Conservation (phyloP, 2,329 filamentous ascomycete genomes). For the Monilinia vaccinii-corymbosi region DNA sequence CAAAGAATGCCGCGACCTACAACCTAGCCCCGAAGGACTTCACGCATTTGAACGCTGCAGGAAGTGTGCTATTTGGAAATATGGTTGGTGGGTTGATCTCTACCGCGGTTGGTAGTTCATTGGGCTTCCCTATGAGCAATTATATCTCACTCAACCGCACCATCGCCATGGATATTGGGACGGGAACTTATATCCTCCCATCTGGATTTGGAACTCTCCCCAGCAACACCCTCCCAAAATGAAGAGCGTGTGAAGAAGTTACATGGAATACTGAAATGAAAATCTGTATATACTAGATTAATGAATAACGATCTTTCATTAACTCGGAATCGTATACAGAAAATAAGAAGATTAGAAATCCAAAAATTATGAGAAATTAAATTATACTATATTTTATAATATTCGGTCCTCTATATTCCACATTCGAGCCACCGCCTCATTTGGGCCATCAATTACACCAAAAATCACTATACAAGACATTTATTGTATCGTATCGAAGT, state of each 20-base stretch:
- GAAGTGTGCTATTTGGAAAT: constrained; percentile 37
- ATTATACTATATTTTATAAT: too few relatives aligned
- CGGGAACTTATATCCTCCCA: neutral
- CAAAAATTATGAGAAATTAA: too few relatives aligned
- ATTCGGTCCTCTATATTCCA: too few relatives aligned
- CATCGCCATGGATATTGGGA: neutral
- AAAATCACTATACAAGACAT: too few relatives aligned
- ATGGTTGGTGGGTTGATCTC: constrained; percentile 35
- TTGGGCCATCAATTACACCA: too few relatives aligned
- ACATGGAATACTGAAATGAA: too few relatives aligned
- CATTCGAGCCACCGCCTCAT: too few relatives aligned
- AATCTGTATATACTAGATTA: neutral
- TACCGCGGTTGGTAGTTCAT: neutral
- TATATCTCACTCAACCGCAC: neutral
- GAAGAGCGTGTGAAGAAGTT: neutral
- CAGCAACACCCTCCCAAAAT: constrained; percentile 2
- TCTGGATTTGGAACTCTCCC: constrained; percentile 4
- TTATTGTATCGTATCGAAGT: too few relatives aligned
- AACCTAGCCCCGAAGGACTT: constrained; percentile 37
- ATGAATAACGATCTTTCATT: too few relatives aligned
- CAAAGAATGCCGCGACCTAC: constrained; percentile 34
- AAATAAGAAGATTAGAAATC: too few relatives aligned
- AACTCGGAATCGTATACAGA: too few relatives aligned
- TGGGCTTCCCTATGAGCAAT: neutral
- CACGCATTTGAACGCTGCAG: constrained; percentile 39